Percentiles rank a stretch among this genome's conserved stretches.
phyloP scores from a whole-genome alignment of 805 yeast genomes.

The Sporopachydermia lactativora region DNA sequence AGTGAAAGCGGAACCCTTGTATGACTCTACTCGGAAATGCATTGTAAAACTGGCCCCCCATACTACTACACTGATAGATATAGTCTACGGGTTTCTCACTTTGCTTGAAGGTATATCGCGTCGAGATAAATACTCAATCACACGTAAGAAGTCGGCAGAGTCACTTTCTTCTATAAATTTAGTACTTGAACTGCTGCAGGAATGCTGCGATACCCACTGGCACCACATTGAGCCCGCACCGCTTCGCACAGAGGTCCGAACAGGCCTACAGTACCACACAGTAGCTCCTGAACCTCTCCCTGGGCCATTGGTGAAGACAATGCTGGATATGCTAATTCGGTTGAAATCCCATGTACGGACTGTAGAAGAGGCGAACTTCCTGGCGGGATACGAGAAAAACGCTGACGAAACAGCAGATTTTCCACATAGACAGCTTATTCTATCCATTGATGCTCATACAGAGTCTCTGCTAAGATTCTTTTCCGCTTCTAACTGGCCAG shows the following conservation, averaged over 20 bases:
- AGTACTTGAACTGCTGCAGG: slow-evolving; percentile 25
- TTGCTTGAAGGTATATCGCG: slow-evolving; percentile 18
- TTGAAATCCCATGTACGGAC: slow-evolving; percentile 20
- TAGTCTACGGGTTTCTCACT: slow-evolving; percentile 15
- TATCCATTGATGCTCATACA: slow-evolving; percentile 7
- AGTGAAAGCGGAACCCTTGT: slow-evolving; percentile 23
- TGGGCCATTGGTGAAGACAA: slow-evolving; percentile 14
- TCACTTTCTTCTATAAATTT: slow-evolving; percentile 23
- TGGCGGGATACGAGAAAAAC: slow-evolving; percentile 9
- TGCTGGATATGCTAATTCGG: slow-evolving; percentile 18
- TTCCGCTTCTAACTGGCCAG: slow-evolving; percentile 36
- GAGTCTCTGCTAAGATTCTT: slow-evolving; percentile 29
- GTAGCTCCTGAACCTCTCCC: slow-evolving; percentile 20
- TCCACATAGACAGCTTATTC: slow-evolving; percentile 5
- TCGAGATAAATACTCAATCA: slow-evolving; percentile 13
- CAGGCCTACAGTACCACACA: slow-evolving; percentile 20
- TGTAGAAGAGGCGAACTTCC: slow-evolving; percentile 20
- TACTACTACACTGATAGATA: slow-evolving; percentile 17
- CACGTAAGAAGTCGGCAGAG: slow-evolving; percentile 15
- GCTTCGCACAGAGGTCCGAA: slow-evolving; percentile 12
- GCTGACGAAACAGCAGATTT: slow-evolving; percentile 5
- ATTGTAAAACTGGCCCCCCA: slow-evolving; percentile 18
- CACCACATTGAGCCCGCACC: slow-evolving; percentile 17
- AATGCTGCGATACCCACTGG: slow-evolving; percentile 27
- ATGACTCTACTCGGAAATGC: slow-evolving; percentile 21